These are phyloP conservation scores for Ustilago bromivora DNA, from an alignment of 1,284 basidiomycete species.

Conservation along the genomic window DNA sequence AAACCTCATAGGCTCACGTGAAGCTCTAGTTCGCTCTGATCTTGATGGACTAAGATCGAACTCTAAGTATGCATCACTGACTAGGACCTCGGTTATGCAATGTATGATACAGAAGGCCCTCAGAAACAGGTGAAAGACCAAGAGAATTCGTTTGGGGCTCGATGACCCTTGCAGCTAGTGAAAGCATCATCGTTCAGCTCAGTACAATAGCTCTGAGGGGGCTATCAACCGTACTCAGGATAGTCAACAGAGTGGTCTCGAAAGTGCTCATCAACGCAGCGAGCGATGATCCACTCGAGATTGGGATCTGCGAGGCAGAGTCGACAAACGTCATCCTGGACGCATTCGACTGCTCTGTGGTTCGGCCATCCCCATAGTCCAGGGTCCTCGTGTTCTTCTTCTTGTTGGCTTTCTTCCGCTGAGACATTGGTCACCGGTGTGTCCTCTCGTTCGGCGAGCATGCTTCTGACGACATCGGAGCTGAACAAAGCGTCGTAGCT, in stretches of 20 bases:
- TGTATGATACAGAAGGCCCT: too few species aligned
- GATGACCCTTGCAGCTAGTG: too few species aligned
- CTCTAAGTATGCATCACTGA: too few species aligned
- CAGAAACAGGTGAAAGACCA: too few species aligned
- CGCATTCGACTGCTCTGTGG: constrained; percentile 30
- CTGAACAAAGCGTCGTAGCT: constrained; percentile 2
- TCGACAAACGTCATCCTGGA: constrained; percentile 21
- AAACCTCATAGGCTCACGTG: neutral
- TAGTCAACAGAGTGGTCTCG: neutral
- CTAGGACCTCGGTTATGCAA: too few species aligned
- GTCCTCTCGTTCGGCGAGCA: neutral
- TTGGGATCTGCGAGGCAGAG: constrained; percentile 25
- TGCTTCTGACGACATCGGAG: neutral
- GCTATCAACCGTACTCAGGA: neutral
- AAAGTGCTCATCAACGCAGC: constrained; percentile 21
- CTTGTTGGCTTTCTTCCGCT: neutral
- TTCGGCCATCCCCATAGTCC: constrained; percentile 27
- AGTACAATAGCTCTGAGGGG: neutral
- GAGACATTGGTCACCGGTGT: neutral
- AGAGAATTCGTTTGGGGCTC: too few species aligned
- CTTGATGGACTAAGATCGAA: too few species aligned
- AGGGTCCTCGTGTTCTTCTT: constrained; percentile 5
- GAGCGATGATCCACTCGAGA: constrained; percentile 22
- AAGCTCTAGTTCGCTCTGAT: too few species aligned
- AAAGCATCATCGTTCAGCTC: too few species aligned